Base-by-base conservation (phyloP, 345 rosid species). In the Euclidium syriacum region DNA sequence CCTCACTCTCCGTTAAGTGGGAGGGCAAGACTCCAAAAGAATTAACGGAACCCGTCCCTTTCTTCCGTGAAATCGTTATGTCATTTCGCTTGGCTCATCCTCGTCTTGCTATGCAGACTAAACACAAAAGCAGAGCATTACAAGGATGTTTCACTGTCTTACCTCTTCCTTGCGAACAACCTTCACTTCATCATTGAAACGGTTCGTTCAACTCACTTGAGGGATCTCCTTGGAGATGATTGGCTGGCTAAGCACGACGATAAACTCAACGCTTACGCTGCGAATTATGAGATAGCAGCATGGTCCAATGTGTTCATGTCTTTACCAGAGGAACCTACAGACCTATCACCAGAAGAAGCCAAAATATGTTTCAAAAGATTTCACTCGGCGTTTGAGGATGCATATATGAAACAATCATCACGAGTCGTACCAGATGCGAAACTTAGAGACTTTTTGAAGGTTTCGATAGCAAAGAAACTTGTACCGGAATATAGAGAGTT, bases 91-190 rank as follows among this genome's bases (percentile, higher is more conserved):
- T 81, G 97, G 96, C 79, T 94, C 25, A 70, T 85, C 50, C 84
- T 87, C 3, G 80, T 79, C 41, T 71, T 94, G 39, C 65, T 90
- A 29, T 90, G 99, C 79, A 94, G 83, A 64, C 88, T 94, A 52
- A 91, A 90, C 64, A 66, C 81, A 44, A 87, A 77, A 68, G 85
- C 91, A 10, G 76, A 72, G 71, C 70, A 62, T 4, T 84, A 87
- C 87, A 85, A 80, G 62, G 91, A 94, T 23, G 80, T 74, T 16
- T 67, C 97, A 3, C 64, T 84, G 42, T 80, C 92, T 0, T 87
- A 94, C 59, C 83, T 94, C 54, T 94, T 87, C 81, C 79, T 87
- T 4, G 90, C 96, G 7, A 94, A 84, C 79, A 94, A 94, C 50
- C 88, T 90, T 27, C 79, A 83, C 32, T 83, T 72, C 75, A 76